Evolutionary conservation across 768 basidiomycete genomes (phyloP), one percentile per base, ranked within the genome.

Genomic region (Calvatia gigantea): DNA sequence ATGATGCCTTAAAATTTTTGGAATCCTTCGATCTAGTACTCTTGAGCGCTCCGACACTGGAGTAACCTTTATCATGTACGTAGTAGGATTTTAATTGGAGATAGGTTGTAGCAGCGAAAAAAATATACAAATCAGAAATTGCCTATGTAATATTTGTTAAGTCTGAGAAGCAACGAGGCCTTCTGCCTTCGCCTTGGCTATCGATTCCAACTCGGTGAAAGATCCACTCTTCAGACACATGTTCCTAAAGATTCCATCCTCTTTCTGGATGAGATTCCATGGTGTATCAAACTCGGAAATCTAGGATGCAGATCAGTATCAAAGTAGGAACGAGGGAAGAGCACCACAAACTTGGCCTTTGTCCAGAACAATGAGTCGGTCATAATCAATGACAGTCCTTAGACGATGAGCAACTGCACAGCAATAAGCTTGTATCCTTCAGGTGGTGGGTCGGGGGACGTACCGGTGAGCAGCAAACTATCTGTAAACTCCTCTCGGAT

Each of bases 401-500:
- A 91, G 69, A 37, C 90, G 79, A 68, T 91, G 89, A 0, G 89
- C 88, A 47, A 91, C 85, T 81, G 51, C 11, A 2, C 29, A 35
- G 11, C 39, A 53, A 55, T 63, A 45, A 35, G 15, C 54, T 41
- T 28, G 37, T 35, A 14, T 15, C 4, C 29, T 12, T 28, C 37
- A 32, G 11, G 15, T 7, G 4, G 2, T 25, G 19, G 0, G 29
- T 11, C 9, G 7, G 14, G n/a, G 5, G 4, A 72, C 81, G 8
- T 61, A 87, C 88, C 80, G 4, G 89, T 91, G 45, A 94, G 66
- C 41, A 94, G 68, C 38, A 93, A 71, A 6, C 86, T 88, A 39
- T 83, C 78, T 5, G 75, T 82, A 66, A 96, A 96, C 63, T 96
- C 91, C 61, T 89, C 86, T 5, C 93, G 76, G 44, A 97, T 94